Base-by-base conservation (phyloP, 495 filamentous ascomycete genomes). In the Penicillium coprophilum region DNA sequence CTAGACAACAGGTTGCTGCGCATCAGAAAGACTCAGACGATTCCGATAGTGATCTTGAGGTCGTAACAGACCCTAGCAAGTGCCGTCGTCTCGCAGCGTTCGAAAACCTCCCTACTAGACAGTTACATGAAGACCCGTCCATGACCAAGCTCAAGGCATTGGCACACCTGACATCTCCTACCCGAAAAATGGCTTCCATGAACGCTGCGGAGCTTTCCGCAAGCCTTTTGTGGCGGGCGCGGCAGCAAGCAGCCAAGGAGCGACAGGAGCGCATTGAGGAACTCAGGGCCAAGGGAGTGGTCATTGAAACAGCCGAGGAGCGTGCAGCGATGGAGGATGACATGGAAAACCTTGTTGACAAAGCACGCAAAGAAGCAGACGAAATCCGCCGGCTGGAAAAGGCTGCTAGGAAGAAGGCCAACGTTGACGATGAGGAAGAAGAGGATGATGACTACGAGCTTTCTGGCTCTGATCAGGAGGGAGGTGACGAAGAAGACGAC, bases 281-380 rank as follows among this genome's bases (percentile, higher is more conserved):
- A 56, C 77, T 97, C 23, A 80, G 82, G 52, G 85, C 86, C 19
- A 89, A 87, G 66, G 94, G 94, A 30, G 78, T 97, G 15, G 74
- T 88, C 40, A 77, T 97, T n/a, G 87, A 89, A 60, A 96, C 90
- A 1, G 82, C 85, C 5, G 94, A 96, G 69, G 92, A 99, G 61
- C 80, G 89, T 55, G 86, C 88, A 59, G 84, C 85, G 12, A 87
- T 93, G 66, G 83, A 87, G 65, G 85, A 87, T 24, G 84, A 92
- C 55, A 82, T 96, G 20, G 95, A 97, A 58, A 85, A 96, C 60
- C 78, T 97, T 36, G 78, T 98, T 31, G 87, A 92, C 27, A 90
- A 86, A 59, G 94, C 92, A 20, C 80, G 92, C 39, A 77, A 82
- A 58, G 90, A 97, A 66, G 91, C 85, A 13, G 82, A 90, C 46